Evolutionary conservation across 805 yeast genomes (phyloP).

Genomic region (Saccharomyces jurei): DNA sequence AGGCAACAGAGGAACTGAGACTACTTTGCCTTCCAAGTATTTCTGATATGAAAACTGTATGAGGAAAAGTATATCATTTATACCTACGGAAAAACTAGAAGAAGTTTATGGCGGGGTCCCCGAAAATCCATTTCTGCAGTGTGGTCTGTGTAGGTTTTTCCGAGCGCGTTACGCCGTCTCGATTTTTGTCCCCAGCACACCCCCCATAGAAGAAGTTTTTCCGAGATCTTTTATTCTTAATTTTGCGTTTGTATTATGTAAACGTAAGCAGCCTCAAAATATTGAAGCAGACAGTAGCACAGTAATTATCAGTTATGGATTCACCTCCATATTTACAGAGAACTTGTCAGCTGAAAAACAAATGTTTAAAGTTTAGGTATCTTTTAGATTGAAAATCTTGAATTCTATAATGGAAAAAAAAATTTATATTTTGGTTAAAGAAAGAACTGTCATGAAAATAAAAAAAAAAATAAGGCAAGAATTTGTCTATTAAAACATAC

Average conservation of each 20-base stretch:
- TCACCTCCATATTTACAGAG: not conserved
- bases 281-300: not conserved
- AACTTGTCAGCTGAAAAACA: too few species aligned
- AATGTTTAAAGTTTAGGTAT: too few species aligned
- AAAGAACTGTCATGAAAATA: too few species aligned
- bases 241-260: not conserved
- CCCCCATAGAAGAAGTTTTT: not conserved
- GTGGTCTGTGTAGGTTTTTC: not conserved
- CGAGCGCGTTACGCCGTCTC: not conserved
- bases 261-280: not conserved
- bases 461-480: not conserved
- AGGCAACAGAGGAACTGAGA: not conserved
- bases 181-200: not conserved
- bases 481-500: not conserved
- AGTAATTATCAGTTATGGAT: too few species aligned
- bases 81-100: not conserved
- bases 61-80: not conserved
- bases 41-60: not conserved
- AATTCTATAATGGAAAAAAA: not conserved
- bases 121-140: not conserved
- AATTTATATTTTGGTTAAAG: not conserved
- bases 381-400: too few species aligned
- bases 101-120: not conserved
- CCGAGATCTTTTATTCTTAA: not conserved
- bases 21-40: not conserved